phyloP scores from a whole-genome alignment of 768 basidiomycete genomes.

The Amanita inopinata region DNA sequence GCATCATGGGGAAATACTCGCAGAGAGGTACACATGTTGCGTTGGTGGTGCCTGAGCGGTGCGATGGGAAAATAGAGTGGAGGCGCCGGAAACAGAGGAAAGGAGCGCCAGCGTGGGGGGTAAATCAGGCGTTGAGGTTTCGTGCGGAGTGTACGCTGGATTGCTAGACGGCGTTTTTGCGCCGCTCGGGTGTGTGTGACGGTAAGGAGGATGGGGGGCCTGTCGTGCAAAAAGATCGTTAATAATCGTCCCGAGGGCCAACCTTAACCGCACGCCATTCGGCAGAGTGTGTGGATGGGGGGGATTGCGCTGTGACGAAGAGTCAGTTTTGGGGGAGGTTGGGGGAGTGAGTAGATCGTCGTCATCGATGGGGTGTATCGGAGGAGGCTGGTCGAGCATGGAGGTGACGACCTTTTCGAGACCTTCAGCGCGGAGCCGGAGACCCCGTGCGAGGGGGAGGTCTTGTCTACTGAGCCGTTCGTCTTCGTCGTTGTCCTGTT shows the following conservation, averaged over 20 bases:
- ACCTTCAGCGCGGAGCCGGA: slow-evolving; percentile 68
- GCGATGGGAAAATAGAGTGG: slow-evolving; percentile 9
- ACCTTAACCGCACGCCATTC: slow-evolving; percentile 70
- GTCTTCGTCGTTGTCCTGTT: slow-evolving; percentile 52
- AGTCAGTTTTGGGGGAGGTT: slow-evolving; percentile 35
- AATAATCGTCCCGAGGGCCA: slow-evolving; percentile 67
- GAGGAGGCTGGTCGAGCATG: slow-evolving; percentile 76
- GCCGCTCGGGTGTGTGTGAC: slow-evolving; percentile 26
- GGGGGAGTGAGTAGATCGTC: slow-evolving; percentile 45
- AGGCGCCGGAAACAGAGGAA: slow-evolving; percentile 13
- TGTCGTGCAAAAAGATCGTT: slow-evolving; percentile 77
- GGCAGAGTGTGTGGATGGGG: slow-evolving; percentile 56
- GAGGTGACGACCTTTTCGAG: slow-evolving; percentile 74
- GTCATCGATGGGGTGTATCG: slow-evolving; percentile 44
- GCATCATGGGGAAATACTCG: slow-evolving; percentile 9
- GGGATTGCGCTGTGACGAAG: slow-evolving; percentile 19
- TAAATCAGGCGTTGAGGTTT: slow-evolving; percentile 12
- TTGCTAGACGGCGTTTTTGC: slow-evolving; percentile 16
- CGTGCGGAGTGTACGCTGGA: slow-evolving; percentile 17
- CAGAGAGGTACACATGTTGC: slow-evolving; percentile 3
- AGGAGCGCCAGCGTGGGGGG: slow-evolving; percentile 12
- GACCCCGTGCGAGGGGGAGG: slow-evolving; percentile 47
- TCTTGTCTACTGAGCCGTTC: slow-evolving; percentile 48
- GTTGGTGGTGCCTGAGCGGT: not conserved
- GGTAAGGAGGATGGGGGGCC: slow-evolving; percentile 41